Conservation (phyloP, 345 rosid genomes). For the Citrus unshiu region DNA sequence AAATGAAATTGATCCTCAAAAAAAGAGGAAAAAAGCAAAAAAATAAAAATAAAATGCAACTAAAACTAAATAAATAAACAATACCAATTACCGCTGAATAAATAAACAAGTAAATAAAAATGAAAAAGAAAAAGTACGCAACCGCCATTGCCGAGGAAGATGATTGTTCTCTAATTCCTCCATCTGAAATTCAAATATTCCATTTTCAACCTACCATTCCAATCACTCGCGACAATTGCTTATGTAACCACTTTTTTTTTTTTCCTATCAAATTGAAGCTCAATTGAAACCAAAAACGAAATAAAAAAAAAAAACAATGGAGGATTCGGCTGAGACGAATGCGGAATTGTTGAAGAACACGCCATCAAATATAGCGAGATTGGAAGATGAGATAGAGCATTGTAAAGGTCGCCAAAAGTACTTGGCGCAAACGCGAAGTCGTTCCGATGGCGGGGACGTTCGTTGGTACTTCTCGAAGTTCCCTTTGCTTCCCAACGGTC, state of each 20-base stretch:
- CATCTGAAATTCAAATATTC: constrained; percentile 7
- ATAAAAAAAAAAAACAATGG: constrained; percentile 26
- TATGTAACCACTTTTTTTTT: too few relatives aligned
- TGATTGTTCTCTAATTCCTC: not conserved
- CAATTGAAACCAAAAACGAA: not conserved
- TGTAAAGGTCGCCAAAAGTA: constrained; percentile 81
- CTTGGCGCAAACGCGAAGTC: constrained; percentile 74
- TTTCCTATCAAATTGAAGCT: not conserved
- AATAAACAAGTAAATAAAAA: too few relatives aligned
- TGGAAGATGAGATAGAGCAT: constrained; percentile 87
- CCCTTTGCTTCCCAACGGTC: constrained; percentile 76
- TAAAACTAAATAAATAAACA: too few relatives aligned
- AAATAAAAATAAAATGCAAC: too few relatives aligned
- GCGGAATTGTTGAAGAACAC: constrained; percentile 90
- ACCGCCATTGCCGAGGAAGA: constrained; percentile 1
- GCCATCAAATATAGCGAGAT: constrained; percentile 80
- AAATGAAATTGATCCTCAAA: too few relatives aligned
- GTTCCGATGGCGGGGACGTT: constrained; percentile 86
- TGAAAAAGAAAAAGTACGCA: not conserved
- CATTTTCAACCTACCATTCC: not conserved
- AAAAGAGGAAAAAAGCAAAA: too few relatives aligned
- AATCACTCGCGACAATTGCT: not conserved
- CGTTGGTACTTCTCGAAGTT: constrained; percentile 92
- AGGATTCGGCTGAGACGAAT: constrained; percentile 45
- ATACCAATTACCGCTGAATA: too few relatives aligned